Conservation (phyloP, 2,329 filamentous ascomycete species). For the Aspergillus pseudoterreus region DNA sequence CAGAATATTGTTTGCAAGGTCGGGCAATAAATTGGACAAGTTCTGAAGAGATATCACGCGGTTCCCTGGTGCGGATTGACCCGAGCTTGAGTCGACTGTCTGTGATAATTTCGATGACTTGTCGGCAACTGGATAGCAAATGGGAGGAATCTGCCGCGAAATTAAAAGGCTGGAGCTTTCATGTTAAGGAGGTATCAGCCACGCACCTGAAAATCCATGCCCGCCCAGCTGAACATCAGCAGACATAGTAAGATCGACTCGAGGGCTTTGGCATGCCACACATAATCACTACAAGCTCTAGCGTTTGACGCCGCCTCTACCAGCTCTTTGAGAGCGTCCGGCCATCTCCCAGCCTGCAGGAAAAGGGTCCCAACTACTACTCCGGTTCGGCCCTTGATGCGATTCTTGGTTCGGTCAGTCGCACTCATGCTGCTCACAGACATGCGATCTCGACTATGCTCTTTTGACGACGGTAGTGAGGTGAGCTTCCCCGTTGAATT, state of each 20-base stretch:
- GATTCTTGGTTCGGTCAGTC: slow-evolving; percentile 73
- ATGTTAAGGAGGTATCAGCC: neutral
- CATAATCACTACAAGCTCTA: slow-evolving; percentile 77
- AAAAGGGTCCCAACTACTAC: slow-evolving; percentile 82
- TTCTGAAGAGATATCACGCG: slow-evolving; percentile 46
- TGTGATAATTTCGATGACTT: slow-evolving; percentile 45
- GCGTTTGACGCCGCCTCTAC: slow-evolving; percentile 74
- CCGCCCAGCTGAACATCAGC: slow-evolving; percentile 78
- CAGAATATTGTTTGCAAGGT: slow-evolving; percentile 55
- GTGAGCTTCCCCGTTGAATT: slow-evolving; percentile 34
- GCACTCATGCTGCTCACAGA: slow-evolving; percentile 68
- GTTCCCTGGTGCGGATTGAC: slow-evolving; percentile 46
- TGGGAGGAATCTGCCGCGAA: slow-evolving; percentile 47
- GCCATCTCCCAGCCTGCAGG: slow-evolving; percentile 85
- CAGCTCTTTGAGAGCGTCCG: slow-evolving; percentile 79
- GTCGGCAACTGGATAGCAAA: slow-evolving; percentile 50
- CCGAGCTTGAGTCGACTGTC: slow-evolving; percentile 34
- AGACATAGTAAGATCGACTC: slow-evolving; percentile 83
- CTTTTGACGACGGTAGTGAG: slow-evolving; percentile 46
- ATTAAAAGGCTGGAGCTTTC: neutral
- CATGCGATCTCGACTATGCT: slow-evolving; percentile 57
- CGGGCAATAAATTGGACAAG: slow-evolving; percentile 52
- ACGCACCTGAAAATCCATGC: slow-evolving; percentile 65
- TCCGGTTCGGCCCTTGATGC: slow-evolving; percentile 73
- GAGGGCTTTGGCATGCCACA: slow-evolving; percentile 97